Percentiles rank a stretch among this genome's conserved stretches.
These are phyloP conservation scores for Metschnikowia continentalis DNA, from an alignment of 805 yeast species.

Conservation along the genomic window DNA sequence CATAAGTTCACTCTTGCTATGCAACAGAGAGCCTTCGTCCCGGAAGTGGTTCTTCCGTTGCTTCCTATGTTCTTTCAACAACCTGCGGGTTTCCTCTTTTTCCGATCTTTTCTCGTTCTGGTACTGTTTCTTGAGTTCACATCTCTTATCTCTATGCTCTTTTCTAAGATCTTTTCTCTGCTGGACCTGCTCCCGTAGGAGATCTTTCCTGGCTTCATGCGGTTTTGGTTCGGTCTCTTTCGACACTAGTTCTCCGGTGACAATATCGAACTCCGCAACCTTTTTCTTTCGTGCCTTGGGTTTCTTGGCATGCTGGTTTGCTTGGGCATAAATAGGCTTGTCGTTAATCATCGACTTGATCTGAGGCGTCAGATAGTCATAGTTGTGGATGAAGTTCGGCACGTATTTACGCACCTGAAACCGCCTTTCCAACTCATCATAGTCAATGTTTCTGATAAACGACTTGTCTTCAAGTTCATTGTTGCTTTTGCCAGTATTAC, in stretches of 20 bases:
- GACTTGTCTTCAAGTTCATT: conserved; percentile 14
- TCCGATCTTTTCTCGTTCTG: conserved; percentile 4
- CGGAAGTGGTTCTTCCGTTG: background rate
- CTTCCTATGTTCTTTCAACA: conserved; percentile 9
- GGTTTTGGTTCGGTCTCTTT: background rate
- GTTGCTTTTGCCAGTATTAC: background rate
- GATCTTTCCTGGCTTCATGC: background rate
- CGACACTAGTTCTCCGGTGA: conserved; percentile 7
- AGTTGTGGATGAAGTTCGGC: conserved; percentile 37
- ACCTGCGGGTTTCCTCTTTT: conserved; percentile 7
- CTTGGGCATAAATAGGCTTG: conserved; percentile 40
- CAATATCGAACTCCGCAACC: conserved; percentile 8
- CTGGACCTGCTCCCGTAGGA: background rate
- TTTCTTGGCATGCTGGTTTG: conserved; percentile 23
- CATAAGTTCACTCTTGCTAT: background rate
- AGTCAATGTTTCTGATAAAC: conserved; percentile 26
- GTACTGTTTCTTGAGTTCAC: background rate
- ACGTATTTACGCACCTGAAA: conserved; percentile 36
- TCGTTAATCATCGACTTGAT: conserved; percentile 29
- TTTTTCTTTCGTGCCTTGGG: conserved; percentile 3
- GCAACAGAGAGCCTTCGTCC: background rate
- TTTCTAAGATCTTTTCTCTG: conserved; percentile 4
- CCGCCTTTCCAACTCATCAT: conserved; percentile 32
- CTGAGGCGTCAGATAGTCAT: conserved; percentile 34
- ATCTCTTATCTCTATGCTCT: conserved; percentile 2